These are phyloP conservation scores for Colletotrichum filicis DNA, from an alignment of 2,329 filamentous ascomycete species.

Conservation along the genomic window DNA sequence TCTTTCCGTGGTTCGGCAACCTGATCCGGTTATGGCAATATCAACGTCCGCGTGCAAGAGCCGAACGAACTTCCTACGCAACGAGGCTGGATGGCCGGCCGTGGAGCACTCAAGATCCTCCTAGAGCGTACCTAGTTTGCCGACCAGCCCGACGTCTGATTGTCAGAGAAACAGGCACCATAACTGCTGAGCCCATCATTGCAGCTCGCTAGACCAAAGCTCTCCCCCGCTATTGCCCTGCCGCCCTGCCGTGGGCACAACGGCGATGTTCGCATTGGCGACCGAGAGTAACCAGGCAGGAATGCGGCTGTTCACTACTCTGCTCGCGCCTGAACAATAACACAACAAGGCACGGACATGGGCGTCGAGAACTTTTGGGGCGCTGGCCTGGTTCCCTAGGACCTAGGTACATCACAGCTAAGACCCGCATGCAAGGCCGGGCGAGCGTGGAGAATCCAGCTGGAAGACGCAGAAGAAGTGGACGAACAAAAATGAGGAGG, in stretches of 20 bases:
- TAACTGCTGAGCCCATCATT: background rate
- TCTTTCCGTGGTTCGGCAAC: background rate
- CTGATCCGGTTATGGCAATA: slow-evolving; percentile 5
- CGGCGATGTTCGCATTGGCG: slow-evolving; percentile 19
- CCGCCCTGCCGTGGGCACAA: slow-evolving; percentile 8
- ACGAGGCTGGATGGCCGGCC: background rate
- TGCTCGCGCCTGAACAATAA: slow-evolving; percentile 18
- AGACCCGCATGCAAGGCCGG: slow-evolving; percentile 28
- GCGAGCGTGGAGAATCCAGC: slow-evolving; percentile 29
- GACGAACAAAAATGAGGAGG: slow-evolving; percentile 23
- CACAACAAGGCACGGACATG: background rate
- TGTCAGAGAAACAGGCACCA: slow-evolving; percentile 11
- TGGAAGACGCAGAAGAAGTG: slow-evolving; percentile 27
- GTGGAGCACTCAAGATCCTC: background rate
- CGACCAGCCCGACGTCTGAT: background rate
- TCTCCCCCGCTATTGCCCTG: background rate
- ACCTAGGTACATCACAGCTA: slow-evolving; percentile 13
- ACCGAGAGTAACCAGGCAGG: background rate
- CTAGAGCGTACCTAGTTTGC: background rate
- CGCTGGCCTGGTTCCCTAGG: background rate
- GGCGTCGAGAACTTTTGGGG: background rate
- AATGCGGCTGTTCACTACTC: slow-evolving; percentile 10
- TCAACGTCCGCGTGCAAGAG: background rate
- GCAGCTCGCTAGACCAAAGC: background rate
- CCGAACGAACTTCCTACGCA: background rate